Evolutionary conservation across 129 eudicot genomes (phyloP), one percentile per base, ranked within the genome.

Genomic region (Rutidosis leptorrhynchoides): DNA sequence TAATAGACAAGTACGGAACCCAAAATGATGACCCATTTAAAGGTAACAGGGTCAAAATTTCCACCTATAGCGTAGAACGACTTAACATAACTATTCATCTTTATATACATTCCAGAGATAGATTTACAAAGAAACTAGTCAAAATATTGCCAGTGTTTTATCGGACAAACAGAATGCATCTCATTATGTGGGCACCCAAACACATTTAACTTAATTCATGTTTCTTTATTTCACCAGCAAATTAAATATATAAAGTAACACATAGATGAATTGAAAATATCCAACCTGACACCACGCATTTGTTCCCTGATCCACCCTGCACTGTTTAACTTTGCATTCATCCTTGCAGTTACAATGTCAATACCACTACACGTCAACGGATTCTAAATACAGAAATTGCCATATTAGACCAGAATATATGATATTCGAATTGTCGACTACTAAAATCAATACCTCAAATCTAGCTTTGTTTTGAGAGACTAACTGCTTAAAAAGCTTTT

Each of bases 381-480:
- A 67, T 86, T 89, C 99, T 94, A 77, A 3, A 72, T 29, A 17
- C 16, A 64, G 28, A 12, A n/a, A 60, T 51, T 10, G 21, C 20
- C 62, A 28, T 10, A 22, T 81, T 46, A 54, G 48, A 63, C 37
- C 42, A 26, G 57, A 69, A 42, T 26, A 19, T 33, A 32, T 65
- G 65, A 54, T 21, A 54, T 3, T 11, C 43, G 21, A 32, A 43
- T 26, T 40, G 1, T 29, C n/a, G 45, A 71, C 54, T 26, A 43
- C 10, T 29, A 17, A 27, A 71, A 75, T 7, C 16, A 25, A 43
- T 86, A 94, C 99, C 99, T 94, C 99, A 95, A 94, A 89, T 77
- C 95, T 83, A 66, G 97, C 93, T 89, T 78, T 94, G 87, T 97
- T 94, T 70, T 94, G 99, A 69, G 97, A 94, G 73, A 94, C 99